Conservation (phyloP, 306 rosid species). For the Lathyrus sativus region DNA sequence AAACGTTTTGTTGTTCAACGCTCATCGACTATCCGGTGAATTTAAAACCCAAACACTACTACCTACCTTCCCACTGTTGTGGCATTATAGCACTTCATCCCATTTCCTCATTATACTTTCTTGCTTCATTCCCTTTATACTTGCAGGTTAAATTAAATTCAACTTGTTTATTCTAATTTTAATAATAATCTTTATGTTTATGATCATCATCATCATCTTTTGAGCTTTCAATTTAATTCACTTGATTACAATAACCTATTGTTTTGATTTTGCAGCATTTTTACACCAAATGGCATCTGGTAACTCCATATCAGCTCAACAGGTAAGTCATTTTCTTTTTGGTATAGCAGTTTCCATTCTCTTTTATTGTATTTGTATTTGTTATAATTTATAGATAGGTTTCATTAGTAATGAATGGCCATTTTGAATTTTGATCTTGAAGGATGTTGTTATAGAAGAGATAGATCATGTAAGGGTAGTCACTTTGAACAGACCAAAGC, state of each 20-base stretch:
- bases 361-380: no score
- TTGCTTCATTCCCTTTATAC: neutral
- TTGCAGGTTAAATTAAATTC: neutral
- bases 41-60: neutral
- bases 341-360: no score
- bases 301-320: constrained; percentile 47
- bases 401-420: no score
- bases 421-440: constrained; percentile 33
- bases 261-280: constrained; percentile 35
- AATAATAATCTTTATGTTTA: neutral
- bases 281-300: constrained; percentile 53
- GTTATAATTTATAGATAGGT: no score
- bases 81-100: neutral
- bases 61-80: no score
- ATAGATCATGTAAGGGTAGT: constrained; percentile 66
- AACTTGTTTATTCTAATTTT: neutral
- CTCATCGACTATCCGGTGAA: neutral
- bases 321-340: constrained; percentile 37
- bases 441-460: constrained; percentile 89
- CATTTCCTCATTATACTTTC: neutral
- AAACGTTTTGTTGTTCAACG: neutral
- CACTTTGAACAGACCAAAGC: constrained; percentile 80
- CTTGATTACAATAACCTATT: neutral
- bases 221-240: neutral
- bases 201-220: neutral